Conservation (phyloP, 202 grass and related monocot genomes). For the Setaria italica region DNA sequence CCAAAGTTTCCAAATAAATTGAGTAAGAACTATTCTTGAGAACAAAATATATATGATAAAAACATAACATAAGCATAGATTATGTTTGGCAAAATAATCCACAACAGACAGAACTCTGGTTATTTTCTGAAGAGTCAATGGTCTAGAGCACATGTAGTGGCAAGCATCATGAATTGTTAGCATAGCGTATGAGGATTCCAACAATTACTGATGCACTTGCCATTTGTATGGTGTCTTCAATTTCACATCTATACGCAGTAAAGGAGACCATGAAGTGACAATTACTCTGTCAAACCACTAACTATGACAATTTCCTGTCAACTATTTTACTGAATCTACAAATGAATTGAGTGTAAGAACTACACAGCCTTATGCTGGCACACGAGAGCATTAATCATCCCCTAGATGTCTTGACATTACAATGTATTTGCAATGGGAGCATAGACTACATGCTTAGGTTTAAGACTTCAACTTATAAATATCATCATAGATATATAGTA, state of each 20-base stretch:
- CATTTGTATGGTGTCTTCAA: not conserved
- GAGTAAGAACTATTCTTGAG: not conserved
- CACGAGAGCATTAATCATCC: too few species aligned
- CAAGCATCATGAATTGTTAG: not conserved
- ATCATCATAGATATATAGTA: not conserved
- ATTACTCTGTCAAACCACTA: not conserved
- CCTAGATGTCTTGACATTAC: too few species aligned
- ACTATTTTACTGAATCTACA: not conserved
- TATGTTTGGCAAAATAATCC: not conserved
- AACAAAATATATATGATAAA: not conserved
- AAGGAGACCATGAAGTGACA: not conserved
- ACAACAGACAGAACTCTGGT: not conserved
- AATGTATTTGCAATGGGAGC: too few species aligned
- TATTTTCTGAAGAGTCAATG: not conserved
- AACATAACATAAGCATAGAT: not conserved
- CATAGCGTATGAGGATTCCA: not conserved
- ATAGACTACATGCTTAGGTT: not conserved
- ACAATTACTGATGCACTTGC: not conserved
- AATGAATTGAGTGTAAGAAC: not conserved
- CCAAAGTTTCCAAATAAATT: not conserved
- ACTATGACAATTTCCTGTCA: not conserved
- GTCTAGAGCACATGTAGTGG: not conserved
- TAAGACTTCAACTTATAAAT: not conserved
- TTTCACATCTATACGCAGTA: constrained; percentile 3
- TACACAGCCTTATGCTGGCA: not conserved